These are phyloP conservation scores for Talaromyces rugulosus DNA, from an alignment of 2,329 filamentous ascomycete species.

Conservation along the genomic window DNA sequence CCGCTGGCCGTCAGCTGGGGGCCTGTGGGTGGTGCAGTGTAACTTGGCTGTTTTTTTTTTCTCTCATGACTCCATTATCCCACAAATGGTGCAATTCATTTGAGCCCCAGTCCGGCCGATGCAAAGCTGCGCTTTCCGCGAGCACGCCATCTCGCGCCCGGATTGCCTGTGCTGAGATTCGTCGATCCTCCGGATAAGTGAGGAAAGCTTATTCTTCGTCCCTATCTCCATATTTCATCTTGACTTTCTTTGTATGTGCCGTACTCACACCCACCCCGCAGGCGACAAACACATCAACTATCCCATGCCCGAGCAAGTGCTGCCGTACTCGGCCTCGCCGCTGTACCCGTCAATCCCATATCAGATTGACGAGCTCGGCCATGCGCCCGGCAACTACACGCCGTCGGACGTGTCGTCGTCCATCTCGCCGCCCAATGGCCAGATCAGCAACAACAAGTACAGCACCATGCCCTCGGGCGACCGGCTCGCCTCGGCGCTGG, in stretches of 20 bases:
- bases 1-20: too few species aligned
- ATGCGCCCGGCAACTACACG: conserved; percentile 32
- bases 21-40: background rate
- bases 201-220: conserved; percentile 1
- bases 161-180: background rate
- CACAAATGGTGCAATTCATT: background rate
- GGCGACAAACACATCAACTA: conserved; percentile 37
- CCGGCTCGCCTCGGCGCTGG: conserved; percentile 45
- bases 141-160: conserved; percentile 8
- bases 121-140: conserved; percentile 13
- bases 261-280: conserved; percentile 22
- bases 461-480: conserved; percentile 35
- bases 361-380: conserved; percentile 24
- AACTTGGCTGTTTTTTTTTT: background rate
- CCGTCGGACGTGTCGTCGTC: conserved; percentile 41
- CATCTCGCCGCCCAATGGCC: conserved; percentile 37
- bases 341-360: conserved; percentile 36
- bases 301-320: conserved; percentile 34
- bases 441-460: conserved; percentile 38
- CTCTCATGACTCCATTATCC: background rate
- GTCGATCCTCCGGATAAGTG: background rate
- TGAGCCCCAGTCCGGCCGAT: conserved; percentile 1
- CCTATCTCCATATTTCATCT: background rate
- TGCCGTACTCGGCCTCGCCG: conserved; percentile 34
- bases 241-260: background rate